A percentile compares a stretch with the other conserved stretches of the same genome.
Evolutionary conservation across 2,329 filamentous ascomycete genomes (phyloP).

Genomic region (Ramichloridium luteum): DNA sequence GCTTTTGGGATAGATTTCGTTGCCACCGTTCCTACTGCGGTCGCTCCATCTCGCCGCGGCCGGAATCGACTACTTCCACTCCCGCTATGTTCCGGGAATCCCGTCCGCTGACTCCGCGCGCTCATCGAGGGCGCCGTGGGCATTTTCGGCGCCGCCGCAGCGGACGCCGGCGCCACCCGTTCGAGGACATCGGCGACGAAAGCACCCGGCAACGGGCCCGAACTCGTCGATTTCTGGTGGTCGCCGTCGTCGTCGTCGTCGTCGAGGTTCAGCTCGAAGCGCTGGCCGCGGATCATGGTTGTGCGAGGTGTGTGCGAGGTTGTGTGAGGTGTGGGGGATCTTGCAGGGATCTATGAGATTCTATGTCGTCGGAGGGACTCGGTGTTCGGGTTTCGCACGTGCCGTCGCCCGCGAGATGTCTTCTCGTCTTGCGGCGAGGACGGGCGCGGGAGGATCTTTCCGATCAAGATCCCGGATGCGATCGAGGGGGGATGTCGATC

Average conservation of each 20-base stretch:
- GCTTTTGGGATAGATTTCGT: background rate
- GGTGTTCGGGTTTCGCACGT: too few relatives aligned
- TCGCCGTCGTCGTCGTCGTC: conserved; percentile 25
- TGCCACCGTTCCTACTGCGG: conserved; percentile 45
- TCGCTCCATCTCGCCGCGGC: conserved; percentile 43
- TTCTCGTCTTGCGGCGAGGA: too few relatives aligned
- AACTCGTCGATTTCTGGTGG: conserved; percentile 5
- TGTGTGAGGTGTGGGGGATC: background rate
- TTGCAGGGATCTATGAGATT: too few relatives aligned
- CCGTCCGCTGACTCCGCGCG: conserved; percentile 42
- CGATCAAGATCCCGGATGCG: too few relatives aligned
- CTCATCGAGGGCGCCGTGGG: conserved; percentile 51
- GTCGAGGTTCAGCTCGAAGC: conserved; percentile 49
- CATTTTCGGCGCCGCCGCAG: conserved; percentile 45
- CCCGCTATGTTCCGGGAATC: conserved; percentile 84
- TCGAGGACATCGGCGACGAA: conserved; percentile 71
- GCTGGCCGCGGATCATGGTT: conserved; percentile 41
- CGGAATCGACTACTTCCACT: conserved; percentile 71
- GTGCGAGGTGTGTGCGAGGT: too few relatives aligned
- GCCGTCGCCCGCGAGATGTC: too few relatives aligned
- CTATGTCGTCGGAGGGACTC: too few relatives aligned
- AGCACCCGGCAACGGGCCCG: conserved; percentile 14
- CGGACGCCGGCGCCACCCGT: too few relatives aligned
- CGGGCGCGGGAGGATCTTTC: too few relatives aligned
- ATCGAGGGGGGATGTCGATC: too few relatives aligned